Evolutionary conservation across 306 rosid genomes (phyloP).

Genomic region (Fagus crenata): DNA sequence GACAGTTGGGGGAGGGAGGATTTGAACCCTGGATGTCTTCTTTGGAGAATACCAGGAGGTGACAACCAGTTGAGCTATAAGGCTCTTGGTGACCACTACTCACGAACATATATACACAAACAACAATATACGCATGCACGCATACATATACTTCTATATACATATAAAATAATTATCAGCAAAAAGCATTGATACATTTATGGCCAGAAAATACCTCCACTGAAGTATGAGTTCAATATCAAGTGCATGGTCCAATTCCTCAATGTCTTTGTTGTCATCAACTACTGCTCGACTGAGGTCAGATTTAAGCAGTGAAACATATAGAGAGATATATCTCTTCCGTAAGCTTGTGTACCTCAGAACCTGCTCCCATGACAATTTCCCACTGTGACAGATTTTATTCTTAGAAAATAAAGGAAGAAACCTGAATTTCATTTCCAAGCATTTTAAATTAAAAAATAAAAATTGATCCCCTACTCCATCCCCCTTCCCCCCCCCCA

Average conservation of each 20-base stretch:
- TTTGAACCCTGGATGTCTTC: no score
- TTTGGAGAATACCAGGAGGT: no score
- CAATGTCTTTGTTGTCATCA: conserved; percentile 70
- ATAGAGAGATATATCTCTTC: conserved; percentile 77
- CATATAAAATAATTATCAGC: conserved; percentile 1
- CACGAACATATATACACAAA: no score
- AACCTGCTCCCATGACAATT: conserved; percentile 95
- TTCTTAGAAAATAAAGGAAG: conserved; percentile 22
- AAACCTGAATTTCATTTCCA: neutral
- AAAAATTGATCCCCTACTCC: conserved; percentile 8
- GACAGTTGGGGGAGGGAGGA: no score
- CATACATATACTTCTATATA: no score
- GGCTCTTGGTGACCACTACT: no score
- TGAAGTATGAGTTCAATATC: conserved; percentile 89
- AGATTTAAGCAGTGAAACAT: conserved; percentile 84
- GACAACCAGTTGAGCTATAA: no score
- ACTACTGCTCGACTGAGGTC: conserved; percentile 70
- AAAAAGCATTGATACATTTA: conserved; percentile 6
- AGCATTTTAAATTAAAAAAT: neutral
- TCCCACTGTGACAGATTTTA: conserved; percentile 70
- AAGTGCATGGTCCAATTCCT: conserved; percentile 81
- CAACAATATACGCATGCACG: no score
- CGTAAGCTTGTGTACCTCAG: conserved; percentile 77
- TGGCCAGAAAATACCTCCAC: conserved; percentile 66
- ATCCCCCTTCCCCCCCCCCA: neutral